A percentile compares a stretch with the other conserved stretches of the same genome.
phyloP scores from a whole-genome alignment of 1,284 basidiomycete species.

The Earliella scabrosa region DNA sequence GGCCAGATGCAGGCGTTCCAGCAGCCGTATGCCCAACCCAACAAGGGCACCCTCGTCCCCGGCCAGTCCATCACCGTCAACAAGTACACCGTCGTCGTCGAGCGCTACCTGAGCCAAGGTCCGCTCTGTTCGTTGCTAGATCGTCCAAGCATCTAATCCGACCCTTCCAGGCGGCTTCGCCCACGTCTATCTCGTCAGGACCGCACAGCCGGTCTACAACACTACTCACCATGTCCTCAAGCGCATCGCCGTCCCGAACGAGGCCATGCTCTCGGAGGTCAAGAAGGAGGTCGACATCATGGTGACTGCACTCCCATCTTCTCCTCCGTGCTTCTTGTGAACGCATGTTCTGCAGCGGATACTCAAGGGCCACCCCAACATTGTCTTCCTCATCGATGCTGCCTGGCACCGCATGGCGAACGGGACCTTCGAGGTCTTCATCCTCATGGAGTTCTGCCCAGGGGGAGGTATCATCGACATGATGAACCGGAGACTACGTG shows the following conservation, averaged over 20 bases:
- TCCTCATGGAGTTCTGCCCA: conserved; percentile 97
- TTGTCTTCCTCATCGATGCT: conserved; percentile 95
- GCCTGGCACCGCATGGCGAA: conserved; percentile 84
- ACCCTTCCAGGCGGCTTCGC: conserved; percentile 88
- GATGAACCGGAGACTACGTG: conserved; percentile 95
- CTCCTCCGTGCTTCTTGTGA: conserved; percentile 12
- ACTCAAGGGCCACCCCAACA: conserved; percentile 89
- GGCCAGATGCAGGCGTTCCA: conserved; percentile 39
- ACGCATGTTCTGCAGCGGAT: conserved; percentile 58
- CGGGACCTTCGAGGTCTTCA: conserved; percentile 94
- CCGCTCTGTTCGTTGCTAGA: conserved; percentile 24
- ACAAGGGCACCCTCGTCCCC: conserved; percentile 71
- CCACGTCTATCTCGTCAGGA: conserved; percentile 95
- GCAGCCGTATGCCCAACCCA: conserved; percentile 33
- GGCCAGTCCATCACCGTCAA: conserved; percentile 93
- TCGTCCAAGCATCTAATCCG: conserved; percentile 14
- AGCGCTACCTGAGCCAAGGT: conserved; percentile 95
- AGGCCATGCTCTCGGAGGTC: conserved; percentile 90
- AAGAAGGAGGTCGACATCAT: conserved; percentile 99
- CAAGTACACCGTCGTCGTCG: conserved; percentile 85
- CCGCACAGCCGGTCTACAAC: conserved; percentile 84
- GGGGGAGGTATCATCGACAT: conserved; percentile 99
- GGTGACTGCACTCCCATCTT: conserved; percentile 57
- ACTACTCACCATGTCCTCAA: conserved; percentile 97
- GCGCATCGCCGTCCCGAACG: conserved; percentile 92